Percentiles rank a stretch among this genome's conserved stretches.
Conservation (phyloP, 1,284 basidiomycete genomes). For the Exsudoporus floridanus region DNA sequence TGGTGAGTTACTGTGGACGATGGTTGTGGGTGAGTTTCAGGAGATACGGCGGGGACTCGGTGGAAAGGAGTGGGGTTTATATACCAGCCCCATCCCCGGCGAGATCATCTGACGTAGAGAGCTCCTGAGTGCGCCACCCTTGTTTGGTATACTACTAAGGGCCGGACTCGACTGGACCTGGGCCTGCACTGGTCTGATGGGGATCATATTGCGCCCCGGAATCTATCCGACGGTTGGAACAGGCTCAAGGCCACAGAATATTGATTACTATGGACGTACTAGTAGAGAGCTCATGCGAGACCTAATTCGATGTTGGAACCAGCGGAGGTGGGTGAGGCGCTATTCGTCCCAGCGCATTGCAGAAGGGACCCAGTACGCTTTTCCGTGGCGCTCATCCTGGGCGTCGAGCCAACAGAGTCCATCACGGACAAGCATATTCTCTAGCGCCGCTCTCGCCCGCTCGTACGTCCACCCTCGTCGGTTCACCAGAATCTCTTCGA, state of each 20-base stretch:
- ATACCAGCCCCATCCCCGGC: not conserved
- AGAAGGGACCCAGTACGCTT: conserved; percentile 81
- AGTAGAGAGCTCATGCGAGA: no score
- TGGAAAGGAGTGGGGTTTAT: not conserved
- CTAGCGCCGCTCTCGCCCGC: conserved; percentile 74
- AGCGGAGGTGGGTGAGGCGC: not conserved
- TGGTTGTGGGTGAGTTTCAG: not conserved
- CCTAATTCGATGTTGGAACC: no score
- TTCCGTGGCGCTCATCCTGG: conserved; percentile 64
- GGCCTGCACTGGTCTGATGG: no score
- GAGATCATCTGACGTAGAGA: conserved; percentile 13
- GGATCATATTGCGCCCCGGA: no score
- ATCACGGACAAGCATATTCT: conserved; percentile 88
- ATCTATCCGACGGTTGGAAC: no score
- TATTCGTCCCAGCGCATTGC: conserved; percentile 77
- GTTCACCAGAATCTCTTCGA: conserved; percentile 55
- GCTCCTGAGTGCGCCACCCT: no score
- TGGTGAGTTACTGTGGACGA: conserved; percentile 5
- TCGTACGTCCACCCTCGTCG: conserved; percentile 77
- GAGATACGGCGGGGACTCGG: not conserved
- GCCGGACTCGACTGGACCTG: no score
- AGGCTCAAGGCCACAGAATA: no score
- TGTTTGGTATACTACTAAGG: no score
- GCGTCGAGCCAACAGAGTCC: conserved; percentile 95
- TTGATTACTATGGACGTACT: no score